Evolutionary conservation across 345 rosid genomes (phyloP).

Genomic region (Sapria himalayana): DNA sequence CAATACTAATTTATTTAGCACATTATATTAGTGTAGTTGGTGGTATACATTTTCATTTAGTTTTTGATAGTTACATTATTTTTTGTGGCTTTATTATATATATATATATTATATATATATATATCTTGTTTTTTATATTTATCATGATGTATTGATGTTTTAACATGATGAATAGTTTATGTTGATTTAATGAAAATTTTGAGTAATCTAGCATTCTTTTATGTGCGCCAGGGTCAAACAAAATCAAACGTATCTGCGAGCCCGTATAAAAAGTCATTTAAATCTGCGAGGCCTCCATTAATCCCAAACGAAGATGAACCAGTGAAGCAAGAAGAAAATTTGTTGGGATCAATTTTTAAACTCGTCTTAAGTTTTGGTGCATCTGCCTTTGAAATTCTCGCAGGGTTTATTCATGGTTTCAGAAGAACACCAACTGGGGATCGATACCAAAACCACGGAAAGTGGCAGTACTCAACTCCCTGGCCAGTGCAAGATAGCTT

Average conservation of each 20-base stretch:
- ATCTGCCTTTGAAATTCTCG: constrained; percentile 35
- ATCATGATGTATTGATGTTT: no score
- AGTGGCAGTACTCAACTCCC: constrained; percentile 17
- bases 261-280: constrained; percentile 33
- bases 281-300: constrained; percentile 50
- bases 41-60: no score
- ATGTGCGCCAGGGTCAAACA: constrained; percentile 12
- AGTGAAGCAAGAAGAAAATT: constrained; percentile 64
- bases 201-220: constrained; percentile 2
- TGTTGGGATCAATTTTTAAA: constrained; percentile 40
- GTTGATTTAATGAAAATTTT: no score
- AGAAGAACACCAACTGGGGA: constrained; percentile 22
- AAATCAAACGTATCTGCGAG: constrained; percentile 10
- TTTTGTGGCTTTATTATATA: no score
- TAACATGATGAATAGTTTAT: no score
- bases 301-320: constrained; percentile 43
- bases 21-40: no score
- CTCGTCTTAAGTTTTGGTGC: constrained; percentile 33
- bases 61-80: no score
- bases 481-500: constrained; percentile 68
- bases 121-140: no score
- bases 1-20: no score
- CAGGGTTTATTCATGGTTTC: constrained; percentile 45
- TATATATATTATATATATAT: no score
- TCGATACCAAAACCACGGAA: constrained; percentile 17